Base-by-base conservation (phyloP, 192 early-diverging fungal genomes). In the Chytriomyces sp. region DNA sequence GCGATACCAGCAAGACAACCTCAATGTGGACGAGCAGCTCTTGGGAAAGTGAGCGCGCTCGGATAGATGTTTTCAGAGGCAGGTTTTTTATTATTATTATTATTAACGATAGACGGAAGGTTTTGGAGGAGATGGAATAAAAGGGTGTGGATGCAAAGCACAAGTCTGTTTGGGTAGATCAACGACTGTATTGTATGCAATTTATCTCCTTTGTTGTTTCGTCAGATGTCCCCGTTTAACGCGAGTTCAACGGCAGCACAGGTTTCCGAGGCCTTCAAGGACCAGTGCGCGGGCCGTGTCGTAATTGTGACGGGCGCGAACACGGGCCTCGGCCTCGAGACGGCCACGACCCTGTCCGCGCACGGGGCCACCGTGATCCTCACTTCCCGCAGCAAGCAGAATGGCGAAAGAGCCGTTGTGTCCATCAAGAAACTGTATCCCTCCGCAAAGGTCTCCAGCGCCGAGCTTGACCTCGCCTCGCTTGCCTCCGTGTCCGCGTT, bases 241-340 rank as follows among this genome's bases (percentile, higher is more conserved):
- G n/a, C n/a, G n/a, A n/a, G n/a, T n/a, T n/a, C n/a, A n/a, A 62
- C 60, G 8, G 60, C 60, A 8, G 31, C 26, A 26, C 26, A 62
- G 38, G 60, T 62, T 17, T 28, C 60, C 17, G 31, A 28, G 17
- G 31, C 26, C 17, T 39, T 62, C 37, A 19, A 12, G 14, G 28
- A 8, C 32, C 26, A 33, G 2, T 19, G 17, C 3, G 17, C 14
- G 17, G 73, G 73, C 17, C 44, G 72, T 32, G 28, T 52, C 22
- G 39, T 75, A 2, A 22, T 75, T 25, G 57, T 75, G 31, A 75
- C 73, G 25, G 73, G 73, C 54, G 49, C 26, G 4, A 75, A 75
- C 66, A 61, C 31, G 5, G 73, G 73, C 7, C 37, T 76, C 25
- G 75, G 75, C 36, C 19, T 60, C 26, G 75, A 76, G 58, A 73